Evolutionary conservation across 2,329 filamentous ascomycete genomes (phyloP), one percentile per base, ranked within the genome.

Genomic region (Pyricularia pennisetigena): DNA sequence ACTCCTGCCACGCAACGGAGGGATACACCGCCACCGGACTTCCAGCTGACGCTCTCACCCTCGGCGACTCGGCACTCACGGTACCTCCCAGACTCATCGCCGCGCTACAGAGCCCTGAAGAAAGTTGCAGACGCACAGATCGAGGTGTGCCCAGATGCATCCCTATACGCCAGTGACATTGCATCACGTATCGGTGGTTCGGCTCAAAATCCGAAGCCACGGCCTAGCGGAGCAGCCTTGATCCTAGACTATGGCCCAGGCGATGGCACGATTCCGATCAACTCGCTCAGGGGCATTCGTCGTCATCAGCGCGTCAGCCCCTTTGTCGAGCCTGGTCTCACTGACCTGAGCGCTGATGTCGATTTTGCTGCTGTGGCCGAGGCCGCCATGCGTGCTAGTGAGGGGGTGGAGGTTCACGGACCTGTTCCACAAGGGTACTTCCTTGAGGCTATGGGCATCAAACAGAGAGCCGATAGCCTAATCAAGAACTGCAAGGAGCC

Each of bases 191-290:
- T 99, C 74, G 94, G 94, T 67, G 93, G 92, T 67, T 82, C 85
- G 0, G 69, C 78, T 0, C 72, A 81, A 57, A 72, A 82, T 6
- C 80, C 83, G 0, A 94, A 92, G 75, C 72, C 82, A 0, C 76
- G 75, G 0, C 88, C 94, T 0, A 90, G 88, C 0, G 95, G 95
- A 66, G 95, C 94, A 9, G 95, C 94, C 0, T 83, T 99, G n/a
- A 92, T 99, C 73, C 87, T 99, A 64, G 95, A 99, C 80, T 99
- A 99, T 79, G 95, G 95, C 23, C 91, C 94, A 4, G 79, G 87
- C 3, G 83, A 88, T 69, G 77, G 77, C 73, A 91, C 82, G 0
- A 88, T 99, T 65, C 95, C 95, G 2, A 82, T 91, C 70, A 97
- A 97, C 82, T 96, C 93, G 0, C 85, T 99, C 26, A 90, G 95